Percentiles rank a stretch among this genome's conserved stretches.
Evolutionary conservation across 306 rosid genomes (phyloP).

Genomic region (Lathyrus aphaca): DNA sequence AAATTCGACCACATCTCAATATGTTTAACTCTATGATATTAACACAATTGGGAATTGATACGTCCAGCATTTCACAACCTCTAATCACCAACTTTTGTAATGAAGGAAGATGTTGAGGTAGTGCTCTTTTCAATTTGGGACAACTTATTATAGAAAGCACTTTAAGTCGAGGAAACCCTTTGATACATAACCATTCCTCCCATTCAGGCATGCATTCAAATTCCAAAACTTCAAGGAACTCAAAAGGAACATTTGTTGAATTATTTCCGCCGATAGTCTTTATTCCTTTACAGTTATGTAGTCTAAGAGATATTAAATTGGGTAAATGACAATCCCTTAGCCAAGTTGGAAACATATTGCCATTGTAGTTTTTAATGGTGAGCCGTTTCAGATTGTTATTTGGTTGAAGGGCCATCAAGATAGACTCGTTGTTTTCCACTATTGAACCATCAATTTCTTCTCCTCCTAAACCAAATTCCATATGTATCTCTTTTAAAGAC

Average conservation of each 20-base stretch:
- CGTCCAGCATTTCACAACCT: not conserved
- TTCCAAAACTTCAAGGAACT: slow-evolving; percentile 12
- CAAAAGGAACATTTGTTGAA: not conserved
- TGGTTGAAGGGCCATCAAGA: slow-evolving; percentile 29
- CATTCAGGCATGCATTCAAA: slow-evolving; percentile 17
- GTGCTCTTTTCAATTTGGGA: not conserved
- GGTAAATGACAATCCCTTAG: too few relatives aligned
- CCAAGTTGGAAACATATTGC: too few relatives aligned
- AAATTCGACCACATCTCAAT: not conserved
- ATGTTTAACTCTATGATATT: not conserved
- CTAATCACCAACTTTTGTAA: not conserved
- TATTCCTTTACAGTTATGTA: slow-evolving; percentile 8
- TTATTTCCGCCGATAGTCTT: slow-evolving; percentile 1
- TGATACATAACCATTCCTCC: slow-evolving; percentile 32
- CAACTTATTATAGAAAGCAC: not conserved
- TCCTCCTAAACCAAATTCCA: not conserved
- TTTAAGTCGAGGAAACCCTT: slow-evolving; percentile 9
- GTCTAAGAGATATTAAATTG: too few relatives aligned
- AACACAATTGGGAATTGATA: not conserved
- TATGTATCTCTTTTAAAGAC: not conserved
- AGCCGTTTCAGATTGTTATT: too few relatives aligned
- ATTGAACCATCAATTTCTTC: not conserved
- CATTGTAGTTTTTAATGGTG: too few relatives aligned
- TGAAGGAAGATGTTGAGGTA: slow-evolving; percentile 22
- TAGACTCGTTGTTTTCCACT: not conserved